Evolutionary conservation across 192 early-diverging fungal genomes (phyloP), one percentile per base, ranked within the genome.

Genomic region (Backusella macrospora): DNA sequence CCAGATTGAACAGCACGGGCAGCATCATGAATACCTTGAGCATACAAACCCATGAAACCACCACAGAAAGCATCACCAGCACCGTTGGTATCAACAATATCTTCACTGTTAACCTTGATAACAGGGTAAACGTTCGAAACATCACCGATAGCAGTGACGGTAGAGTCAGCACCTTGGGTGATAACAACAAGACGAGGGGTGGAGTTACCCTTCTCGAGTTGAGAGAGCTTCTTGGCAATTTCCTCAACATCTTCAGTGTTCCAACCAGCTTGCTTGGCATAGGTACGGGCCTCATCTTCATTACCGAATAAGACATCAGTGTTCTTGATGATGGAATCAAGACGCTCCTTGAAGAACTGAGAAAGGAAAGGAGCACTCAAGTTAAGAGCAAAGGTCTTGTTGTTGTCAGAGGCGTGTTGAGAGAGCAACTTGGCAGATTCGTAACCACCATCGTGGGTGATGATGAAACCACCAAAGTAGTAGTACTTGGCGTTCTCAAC

Each of bases 1-100:
- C 96, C 98, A 77, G 95, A 95, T 72, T 88, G 82, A 70, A 98
- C 86, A 78, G 89, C 90, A 43, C 84, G 80, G 42, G 71, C 71
- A 62, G 90, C 86, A 46, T 92, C 73, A 29, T 79, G 72, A 63
- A 87, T 81, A 65, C 93, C 94, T 82, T 90, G 90, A 68, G 94
- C 91, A 68, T 88, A 87, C 82, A 94, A 90, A 73, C 92, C 84
- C 73, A 98, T 74, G 88, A 98, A 99, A 37, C 95, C 98, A 63
- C 95, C 98, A 73, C 88, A 89, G 85, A 98, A 99, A 37, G 94
- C 96, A 85, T 99, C 98, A 78, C 98, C 98, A 73, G 96, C 96
- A 74, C 96, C 98, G 84, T 99, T 99, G 80, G 95, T 94, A 81
- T 99, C 97, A 64, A 94, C 92, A 77, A 99, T 95, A 74, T 96